Base-by-base conservation (phyloP, 331 rosid genomes). In the Rhamnella rubrinervis region DNA sequence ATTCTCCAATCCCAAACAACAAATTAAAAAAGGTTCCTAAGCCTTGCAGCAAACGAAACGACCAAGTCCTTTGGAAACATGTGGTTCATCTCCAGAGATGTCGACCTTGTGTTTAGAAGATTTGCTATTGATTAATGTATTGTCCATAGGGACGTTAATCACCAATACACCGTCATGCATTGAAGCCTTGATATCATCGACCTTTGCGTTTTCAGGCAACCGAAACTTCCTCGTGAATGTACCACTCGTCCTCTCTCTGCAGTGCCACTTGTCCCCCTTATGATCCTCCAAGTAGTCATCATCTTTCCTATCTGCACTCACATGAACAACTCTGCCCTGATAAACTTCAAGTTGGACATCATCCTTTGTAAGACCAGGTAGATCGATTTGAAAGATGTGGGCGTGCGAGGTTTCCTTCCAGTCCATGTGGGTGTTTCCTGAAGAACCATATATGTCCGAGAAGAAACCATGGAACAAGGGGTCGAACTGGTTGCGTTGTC, bases 41-140 rank as follows among this genome's bases (percentile, higher is more conserved):
- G 88, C 87, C 71, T 74, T 85, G 78, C 76, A 88, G 49, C 88
- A 85, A 15, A 83, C 88, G 47, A 87, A 85, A 46, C 88, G 82
- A 14, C 84, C 82, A 13, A 87, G 76, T 46, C 93, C 82, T 72
- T 76, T 78, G 8, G 71, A 73, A 31, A 53, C 75, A 69, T 60
- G 70, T 41, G 65, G 77, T 14, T 57, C 83, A 16, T 82, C 80
- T 17, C 68, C 85, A 28, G 62, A 75, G 63, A 83, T 77, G 55
- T 79, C 62, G 49, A 60, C 55, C 52, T 77, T 72, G 38, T 61
- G 64, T 6, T 72, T 72, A 17, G 63, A 73, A 53, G 78, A 61
- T 2, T 75, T 68, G 76, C 71, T 74, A 70, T 79, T 85, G 68
- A 76, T 74, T 8, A 20, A 7, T 8, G 46, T 65, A 70, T 74